A percentile compares a stretch with the other conserved stretches of the same genome.
Evolutionary conservation across 345 rosid genomes (phyloP).

Genomic region (Lumnitzera littorea): DNA sequence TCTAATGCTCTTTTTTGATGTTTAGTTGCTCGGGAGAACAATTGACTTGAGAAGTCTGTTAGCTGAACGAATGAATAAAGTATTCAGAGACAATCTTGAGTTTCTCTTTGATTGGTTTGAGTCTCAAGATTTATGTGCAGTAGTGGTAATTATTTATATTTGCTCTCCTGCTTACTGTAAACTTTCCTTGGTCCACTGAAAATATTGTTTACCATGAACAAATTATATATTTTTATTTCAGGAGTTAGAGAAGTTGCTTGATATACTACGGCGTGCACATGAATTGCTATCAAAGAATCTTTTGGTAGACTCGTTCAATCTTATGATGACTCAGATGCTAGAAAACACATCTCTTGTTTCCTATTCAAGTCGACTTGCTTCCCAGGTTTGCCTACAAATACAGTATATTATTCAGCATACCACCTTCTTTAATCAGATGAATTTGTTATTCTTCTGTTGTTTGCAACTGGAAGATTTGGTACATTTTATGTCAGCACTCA

Average conservation of each 20-base stretch:
- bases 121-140: constrained; percentile 92
- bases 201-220: not conserved
- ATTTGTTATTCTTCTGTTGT: too few relatives aligned
- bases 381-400: constrained; percentile 53
- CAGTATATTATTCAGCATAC: too few relatives aligned
- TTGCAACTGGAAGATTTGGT: too few relatives aligned
- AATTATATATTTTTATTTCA: constrained; percentile 28
- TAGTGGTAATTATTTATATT: constrained; percentile 48
- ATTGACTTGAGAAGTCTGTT: constrained; percentile 85
- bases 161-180: not conserved
- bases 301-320: constrained; percentile 67
- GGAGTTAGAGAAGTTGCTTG: constrained; percentile 88
- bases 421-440: too few relatives aligned
- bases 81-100: constrained; percentile 93
- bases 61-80: constrained; percentile 82
- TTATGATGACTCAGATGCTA: constrained; percentile 93
- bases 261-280: constrained; percentile 70
- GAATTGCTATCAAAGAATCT: constrained; percentile 76
- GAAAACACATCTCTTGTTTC: constrained; percentile 94
- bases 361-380: constrained; percentile 90
- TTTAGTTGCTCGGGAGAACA: constrained; percentile 90
- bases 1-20: constrained; percentile 9
- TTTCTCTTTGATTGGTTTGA: constrained; percentile 93
- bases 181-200: not conserved
- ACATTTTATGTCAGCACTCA: too few relatives aligned